A percentile compares a stretch with the other conserved stretches of the same genome.
These are phyloP conservation scores for Podaxis sp. DNA, from an alignment of 768 basidiomycete species.

Conservation along the genomic window DNA sequence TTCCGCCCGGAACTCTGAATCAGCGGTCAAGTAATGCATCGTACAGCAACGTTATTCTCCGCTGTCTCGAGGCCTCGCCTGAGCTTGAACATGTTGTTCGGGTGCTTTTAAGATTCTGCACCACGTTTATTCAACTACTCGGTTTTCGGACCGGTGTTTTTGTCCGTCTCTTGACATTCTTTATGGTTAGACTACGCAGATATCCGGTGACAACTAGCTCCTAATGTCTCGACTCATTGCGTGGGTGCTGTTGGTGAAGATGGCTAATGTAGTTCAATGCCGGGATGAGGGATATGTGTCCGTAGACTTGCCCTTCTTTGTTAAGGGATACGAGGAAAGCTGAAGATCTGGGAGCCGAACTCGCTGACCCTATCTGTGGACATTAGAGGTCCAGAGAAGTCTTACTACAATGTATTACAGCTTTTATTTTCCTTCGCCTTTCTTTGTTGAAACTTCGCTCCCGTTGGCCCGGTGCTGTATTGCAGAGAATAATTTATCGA, in stretches of 20 bases:
- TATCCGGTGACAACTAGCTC: background rate
- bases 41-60: background rate
- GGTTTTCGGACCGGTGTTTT: conserved; percentile 4
- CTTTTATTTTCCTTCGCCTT: background rate
- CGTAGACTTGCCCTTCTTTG: background rate
- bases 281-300: background rate
- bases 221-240: background rate
- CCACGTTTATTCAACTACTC: background rate
- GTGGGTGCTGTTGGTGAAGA: background rate
- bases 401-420: background rate
- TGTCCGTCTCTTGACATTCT: background rate
- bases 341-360: background rate
- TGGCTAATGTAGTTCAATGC: background rate
- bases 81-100: background rate
- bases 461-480: background rate
- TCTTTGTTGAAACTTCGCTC: background rate
- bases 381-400: background rate
- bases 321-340: background rate
- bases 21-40: background rate
- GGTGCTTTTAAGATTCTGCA: background rate
- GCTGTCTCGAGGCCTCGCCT: background rate
- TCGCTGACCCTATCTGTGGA: background rate
- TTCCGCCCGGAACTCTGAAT: background rate
- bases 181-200: background rate
- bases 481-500: background rate